Evolutionary conservation across 2,329 filamentous ascomycete genomes (phyloP).

Genomic region (Dichotomopilus funicola): DNA sequence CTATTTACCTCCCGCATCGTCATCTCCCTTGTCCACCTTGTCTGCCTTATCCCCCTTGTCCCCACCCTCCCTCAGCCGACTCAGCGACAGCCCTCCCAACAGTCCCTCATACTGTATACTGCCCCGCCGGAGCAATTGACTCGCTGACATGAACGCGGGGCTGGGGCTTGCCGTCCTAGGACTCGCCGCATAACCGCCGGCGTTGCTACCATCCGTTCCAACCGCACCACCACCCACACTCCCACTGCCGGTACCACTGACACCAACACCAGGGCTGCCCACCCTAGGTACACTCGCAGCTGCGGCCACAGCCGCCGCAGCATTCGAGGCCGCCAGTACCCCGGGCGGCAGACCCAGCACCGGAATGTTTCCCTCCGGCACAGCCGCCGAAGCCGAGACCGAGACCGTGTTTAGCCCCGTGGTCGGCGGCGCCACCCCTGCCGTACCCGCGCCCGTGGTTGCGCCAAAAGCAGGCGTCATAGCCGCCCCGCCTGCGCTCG

Average conservation of each 20-base stretch:
- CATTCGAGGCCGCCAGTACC: constrained; percentile 33
- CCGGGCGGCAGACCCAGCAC: constrained; percentile 52
- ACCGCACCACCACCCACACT: not conserved
- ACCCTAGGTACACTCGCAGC: constrained; percentile 33
- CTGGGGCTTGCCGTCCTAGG: constrained; percentile 33
- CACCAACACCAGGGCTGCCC: too few relatives aligned
- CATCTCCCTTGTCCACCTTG: not conserved
- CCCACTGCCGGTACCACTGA: too few relatives aligned
- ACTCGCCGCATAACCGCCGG: constrained; percentile 15
- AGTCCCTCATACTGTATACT: constrained; percentile 39
- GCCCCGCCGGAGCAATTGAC: constrained; percentile 39
- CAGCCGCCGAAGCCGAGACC: not conserved
- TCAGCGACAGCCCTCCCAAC: constrained; percentile 20
- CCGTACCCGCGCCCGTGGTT: not conserved
- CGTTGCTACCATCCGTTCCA: constrained; percentile 4
- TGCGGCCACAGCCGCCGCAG: not conserved
- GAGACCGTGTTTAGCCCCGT: not conserved
- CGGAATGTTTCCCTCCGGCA: constrained; percentile 52
- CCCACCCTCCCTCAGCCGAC: constrained; percentile 9
- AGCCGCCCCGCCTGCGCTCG: constrained; percentile 5
- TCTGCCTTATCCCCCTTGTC: not conserved
- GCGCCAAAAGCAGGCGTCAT: constrained; percentile 18
- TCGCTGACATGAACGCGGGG: constrained; percentile 34
- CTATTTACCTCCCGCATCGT: not conserved
- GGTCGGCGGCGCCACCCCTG: constrained; percentile 15